Conservation (phyloP, 352 stramenopile genomes). For the Pythium coloratum region DNA sequence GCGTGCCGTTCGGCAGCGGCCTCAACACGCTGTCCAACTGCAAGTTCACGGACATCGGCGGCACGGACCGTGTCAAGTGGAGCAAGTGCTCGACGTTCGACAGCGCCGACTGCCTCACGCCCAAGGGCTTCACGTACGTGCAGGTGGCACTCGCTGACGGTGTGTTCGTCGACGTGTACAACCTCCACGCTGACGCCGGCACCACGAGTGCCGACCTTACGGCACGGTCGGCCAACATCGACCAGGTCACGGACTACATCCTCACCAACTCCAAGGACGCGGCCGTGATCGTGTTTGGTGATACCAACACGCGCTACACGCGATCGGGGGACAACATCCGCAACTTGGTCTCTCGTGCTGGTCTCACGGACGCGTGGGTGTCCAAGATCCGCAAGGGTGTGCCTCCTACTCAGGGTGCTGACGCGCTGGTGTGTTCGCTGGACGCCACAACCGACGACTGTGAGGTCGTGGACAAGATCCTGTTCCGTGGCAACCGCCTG, state of each 20-base stretch:
- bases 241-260: constrained; percentile 45
- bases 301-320: constrained; percentile 59
- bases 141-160: constrained; percentile 42
- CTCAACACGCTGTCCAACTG: constrained; percentile 48
- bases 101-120: constrained; percentile 48
- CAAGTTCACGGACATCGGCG: constrained; percentile 36
- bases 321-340: constrained; percentile 41
- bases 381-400: constrained; percentile 39
- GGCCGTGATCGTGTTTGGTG: constrained; percentile 47
- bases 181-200: constrained; percentile 46
- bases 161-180: constrained; percentile 45
- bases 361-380: constrained; percentile 50
- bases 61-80: constrained; percentile 44
- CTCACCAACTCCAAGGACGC: constrained; percentile 38
- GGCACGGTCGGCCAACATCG: constrained; percentile 36
- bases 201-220: constrained; percentile 28
- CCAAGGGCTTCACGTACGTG: constrained; percentile 53
- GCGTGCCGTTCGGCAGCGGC: constrained; percentile 40
- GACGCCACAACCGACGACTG: constrained; percentile 41
- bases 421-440: constrained; percentile 39
- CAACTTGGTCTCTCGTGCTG: constrained; percentile 27
- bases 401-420: constrained; percentile 31
- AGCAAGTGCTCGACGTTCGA: constrained; percentile 40
- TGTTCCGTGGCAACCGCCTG: constrained; percentile 45
- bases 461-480: constrained; percentile 64